Evolutionary conservation across 805 yeast genomes (phyloP), one percentile per base, ranked within the genome.

Genomic region (Nakazawaea peltata): DNA sequence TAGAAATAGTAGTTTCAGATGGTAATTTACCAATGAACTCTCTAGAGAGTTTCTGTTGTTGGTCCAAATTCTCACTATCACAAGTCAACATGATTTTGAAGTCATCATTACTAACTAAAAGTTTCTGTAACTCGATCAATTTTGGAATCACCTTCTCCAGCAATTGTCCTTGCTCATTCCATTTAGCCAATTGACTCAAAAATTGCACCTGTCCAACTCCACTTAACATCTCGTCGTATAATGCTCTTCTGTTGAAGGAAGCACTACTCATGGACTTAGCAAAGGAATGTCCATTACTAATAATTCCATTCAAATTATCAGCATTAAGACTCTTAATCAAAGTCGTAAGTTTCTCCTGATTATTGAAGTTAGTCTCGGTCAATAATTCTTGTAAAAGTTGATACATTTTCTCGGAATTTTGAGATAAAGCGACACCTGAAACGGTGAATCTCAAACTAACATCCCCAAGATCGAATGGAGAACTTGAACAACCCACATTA

Each of bases 271-370:
- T 71, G 4, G 76, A 65, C 45, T 76, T 69, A 2, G 97, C 95
- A 57, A 71, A 88, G 2, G 79, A 62, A 51, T 92, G 97, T 1
- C 98, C 98, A 37, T 81, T 65, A 39, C 88, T 92, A 8, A 95
- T 88, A 34, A 92, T 75, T 5, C 71, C 65, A 48, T 88, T 78
- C 39, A 85, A 63, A 49, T 84, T 83, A 46, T 85, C 88, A 23
- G 87, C 77, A 0, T 83, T 81, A 48, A 81, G 55, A 27, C 80
- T 71, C 48, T 81, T 81, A 28, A 92, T 74, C 49, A 92, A 63
- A 1, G 82, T 74, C 39, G 74, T 65, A 40, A 92, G 63, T 50
- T 87, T 90, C 35, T 77, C 80, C 32, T 75, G 61, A 40, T 77
- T 74, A 16, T 54, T 51, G 48, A 85, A 81, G 46, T 80, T 74